Base-by-base conservation (phyloP, 495 filamentous ascomycete species). In the Pyronema domesticum region DNA sequence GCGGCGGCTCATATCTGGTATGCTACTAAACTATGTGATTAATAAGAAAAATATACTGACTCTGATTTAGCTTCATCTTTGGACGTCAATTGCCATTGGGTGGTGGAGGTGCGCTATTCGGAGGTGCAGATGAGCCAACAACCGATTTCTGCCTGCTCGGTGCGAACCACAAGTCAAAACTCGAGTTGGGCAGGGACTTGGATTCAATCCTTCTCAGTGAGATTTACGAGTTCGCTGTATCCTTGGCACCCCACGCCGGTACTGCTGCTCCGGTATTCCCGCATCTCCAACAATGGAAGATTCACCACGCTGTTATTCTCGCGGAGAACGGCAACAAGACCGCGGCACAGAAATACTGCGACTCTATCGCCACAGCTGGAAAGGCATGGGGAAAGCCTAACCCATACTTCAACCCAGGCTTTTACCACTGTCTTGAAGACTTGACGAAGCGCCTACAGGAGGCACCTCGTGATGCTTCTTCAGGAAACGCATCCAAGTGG, bases 1-100 rank as follows among this genome's bases (percentile, higher is more conserved):
- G 89, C 95, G 66, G 93, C 93, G 15, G 88, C 89, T 45, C 89
- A 95, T 65, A 80, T 88, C 54, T 99, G 93, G 69, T 82, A 76
- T 58, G 69, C 82, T 58, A 17, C 49, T 17, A 10, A 37, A 46
- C 8, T 55, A 6, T n/a, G 8, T 30, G 13, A 35, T 18, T 17
- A 9, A 23, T 1, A 5, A 30, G 23, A 30, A 11, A 18, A 30
- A n/a, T 19, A 40, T 57, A 37, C 39, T 56, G 40, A 57, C 17
- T 7, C 18, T 30, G 6, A n/a, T 11, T 11, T 40, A 65, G 63
- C 64, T 81, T 72, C 60, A 61, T 81, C 46, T 80, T 81, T 60
- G 75, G 76, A 15, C 68, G 73, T 64, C 73, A 44, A 63, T 72
- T 47, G 43, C 61, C 40, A 39, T 58, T 59, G 74, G 71, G 46